Percentiles rank a stretch among this genome's conserved stretches.
Evolutionary conservation across 306 rosid genomes (phyloP).

Genomic region (Trichosanthes cucumerina): DNA sequence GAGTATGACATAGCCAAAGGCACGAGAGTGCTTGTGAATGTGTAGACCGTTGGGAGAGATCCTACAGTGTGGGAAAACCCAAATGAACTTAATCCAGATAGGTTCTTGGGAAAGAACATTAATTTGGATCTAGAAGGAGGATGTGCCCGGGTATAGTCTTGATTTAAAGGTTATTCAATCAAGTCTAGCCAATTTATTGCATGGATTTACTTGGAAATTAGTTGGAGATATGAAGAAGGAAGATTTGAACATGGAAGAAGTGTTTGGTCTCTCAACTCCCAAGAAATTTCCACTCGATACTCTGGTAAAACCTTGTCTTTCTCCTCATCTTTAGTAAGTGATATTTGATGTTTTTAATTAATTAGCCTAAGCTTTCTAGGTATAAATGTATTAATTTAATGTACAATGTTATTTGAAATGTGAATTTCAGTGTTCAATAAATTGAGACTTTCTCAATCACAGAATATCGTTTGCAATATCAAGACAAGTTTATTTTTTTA

Average conservation of each 20-base stretch:
- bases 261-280: not conserved
- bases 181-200: not conserved
- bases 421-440: too few relatives aligned
- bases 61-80: not conserved
- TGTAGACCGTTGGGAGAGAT: constrained; percentile 4
- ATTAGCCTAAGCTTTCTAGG: too few relatives aligned
- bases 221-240: not conserved
- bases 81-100: not conserved
- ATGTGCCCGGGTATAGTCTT: constrained; percentile 9
- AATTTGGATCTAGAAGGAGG: not conserved
- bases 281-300: not conserved
- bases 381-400: too few relatives aligned
- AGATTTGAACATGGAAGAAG: constrained; percentile 6
- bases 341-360: too few relatives aligned
- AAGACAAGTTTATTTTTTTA: too few relatives aligned
- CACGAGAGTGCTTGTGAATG: not conserved
- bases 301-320: not conserved
- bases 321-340: not conserved
- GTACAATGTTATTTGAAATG: too few relatives aligned
- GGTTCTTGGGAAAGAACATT: not conserved
- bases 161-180: not conserved
- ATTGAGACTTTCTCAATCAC: too few relatives aligned
- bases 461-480: too few relatives aligned
- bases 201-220: not conserved
- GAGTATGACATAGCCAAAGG: not conserved